Evolutionary conservation across 495 filamentous ascomycete species (phyloP), one percentile per base, ranked within the genome.

Genomic region (Cenococcum geophilum): DNA sequence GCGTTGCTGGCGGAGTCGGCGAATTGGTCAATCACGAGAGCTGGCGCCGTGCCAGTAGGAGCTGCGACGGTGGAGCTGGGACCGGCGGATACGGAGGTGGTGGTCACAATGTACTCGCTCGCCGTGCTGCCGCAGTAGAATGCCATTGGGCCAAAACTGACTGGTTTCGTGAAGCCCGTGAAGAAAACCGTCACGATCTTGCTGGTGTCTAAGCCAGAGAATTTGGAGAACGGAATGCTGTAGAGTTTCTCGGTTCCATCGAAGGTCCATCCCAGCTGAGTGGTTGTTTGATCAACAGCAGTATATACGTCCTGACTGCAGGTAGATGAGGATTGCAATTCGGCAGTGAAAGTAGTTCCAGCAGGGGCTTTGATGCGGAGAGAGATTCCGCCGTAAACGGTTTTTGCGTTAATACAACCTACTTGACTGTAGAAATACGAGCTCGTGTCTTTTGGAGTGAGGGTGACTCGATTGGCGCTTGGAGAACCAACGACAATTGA

Each of bases 11-110:
- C 70, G 6, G 66, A 49, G 66, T 78, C 76, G 35, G 73, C 68
- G 63, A 91, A 91, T 14, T 77, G 78, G 70, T 91, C 88, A 52
- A 91, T 84, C 9, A 89, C 73, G n/a, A 90, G 73, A 5, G 71
- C 70, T 22, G 79, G 53, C 12, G 80, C 77, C 32, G 71, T 74
- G 23, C 80, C 76, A 25, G 72, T 65, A 0, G 83, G 80, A 5
- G 76, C 75, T 16, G 79, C 66, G 5, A 81, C 72, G 8, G 82
- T 83, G 14, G 73, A 64, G 27, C 71, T 72, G 14, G 79, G 76
- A 35, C 73, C 73, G 5, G 68, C 60, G 4, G 73, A 69, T 36
- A 69, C 58, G 0, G 72, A 64, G 0, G 77, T 74, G 0, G 77
- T 64, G 12, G 77, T 74, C 18, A 75, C 71, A 21, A 78, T 69